phyloP scores from a whole-genome alignment of 2,329 filamentous ascomycete species.

The Aureobasidium sp. region DNA sequence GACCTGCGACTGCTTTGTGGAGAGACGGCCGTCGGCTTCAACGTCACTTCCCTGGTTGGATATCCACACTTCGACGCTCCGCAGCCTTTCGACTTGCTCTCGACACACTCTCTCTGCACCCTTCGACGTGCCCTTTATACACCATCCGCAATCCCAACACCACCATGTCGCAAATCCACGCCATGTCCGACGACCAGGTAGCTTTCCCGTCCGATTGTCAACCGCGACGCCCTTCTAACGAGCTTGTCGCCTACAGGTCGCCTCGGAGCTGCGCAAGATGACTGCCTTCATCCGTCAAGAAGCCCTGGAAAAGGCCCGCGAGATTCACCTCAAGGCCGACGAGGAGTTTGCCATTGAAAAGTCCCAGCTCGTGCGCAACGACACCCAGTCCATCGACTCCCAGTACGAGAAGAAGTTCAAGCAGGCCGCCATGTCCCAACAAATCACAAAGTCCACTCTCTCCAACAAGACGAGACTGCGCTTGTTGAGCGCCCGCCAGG shows the following conservation, averaged over 20 bases:
- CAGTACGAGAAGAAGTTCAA: constrained; percentile 99
- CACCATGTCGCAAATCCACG: constrained; percentile 87
- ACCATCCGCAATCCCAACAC: constrained; percentile 22
- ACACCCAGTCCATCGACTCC: constrained; percentile 84
- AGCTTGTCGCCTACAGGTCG: constrained; percentile 54
- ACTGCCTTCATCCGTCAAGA: constrained; percentile 99
- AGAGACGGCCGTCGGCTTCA: neutral
- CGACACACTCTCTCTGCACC: too few species aligned
- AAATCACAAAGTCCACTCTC: constrained; percentile 93
- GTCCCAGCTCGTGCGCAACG: constrained; percentile 93
- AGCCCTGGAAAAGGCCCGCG: constrained; percentile 89
- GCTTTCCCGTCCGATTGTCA: neutral
- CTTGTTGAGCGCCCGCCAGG: constrained; percentile 79
- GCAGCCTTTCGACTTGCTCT: too few species aligned
- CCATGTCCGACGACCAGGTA: constrained; percentile 97
- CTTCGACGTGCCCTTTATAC: neutral
- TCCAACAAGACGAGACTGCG: constrained; percentile 92
- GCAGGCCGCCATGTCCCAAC: constrained; percentile 95
- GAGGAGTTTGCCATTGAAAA: constrained; percentile 99
- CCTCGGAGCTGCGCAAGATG: constrained; percentile 99
- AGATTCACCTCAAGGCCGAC: constrained; percentile 97
- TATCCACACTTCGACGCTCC: too few species aligned
- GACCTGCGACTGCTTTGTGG: neutral
- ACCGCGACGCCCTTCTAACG: constrained; percentile 17
- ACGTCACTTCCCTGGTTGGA: neutral